These are phyloP conservation scores for Phytomonas sp. DNA, from an alignment of 208 protist genomes.

Conservation along the genomic window DNA sequence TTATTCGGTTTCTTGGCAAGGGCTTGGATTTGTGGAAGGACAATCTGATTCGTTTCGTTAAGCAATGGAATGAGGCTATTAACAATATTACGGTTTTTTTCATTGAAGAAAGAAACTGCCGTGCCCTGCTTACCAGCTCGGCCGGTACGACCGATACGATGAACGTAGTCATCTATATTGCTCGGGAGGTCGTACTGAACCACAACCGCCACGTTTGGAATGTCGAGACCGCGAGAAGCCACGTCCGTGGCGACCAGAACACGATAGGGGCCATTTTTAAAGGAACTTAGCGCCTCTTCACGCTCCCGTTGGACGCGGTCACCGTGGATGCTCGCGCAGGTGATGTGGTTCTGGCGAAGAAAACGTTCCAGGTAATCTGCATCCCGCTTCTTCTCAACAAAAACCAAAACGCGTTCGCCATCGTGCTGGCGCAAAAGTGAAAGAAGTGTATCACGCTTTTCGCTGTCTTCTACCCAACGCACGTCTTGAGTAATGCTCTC, in stretches of 20 bases:
- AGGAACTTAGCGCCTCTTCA: conserved; percentile 84
- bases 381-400: conserved; percentile 98
- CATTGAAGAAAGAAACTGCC: conserved; percentile 96
- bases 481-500: conserved; percentile 96
- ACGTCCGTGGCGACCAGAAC: conserved; percentile 98
- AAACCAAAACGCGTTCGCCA: conserved; percentile 87
- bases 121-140: conserved; percentile 94
- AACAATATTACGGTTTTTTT: conserved; percentile 89
- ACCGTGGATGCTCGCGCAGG: conserved; percentile 94
- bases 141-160: conserved; percentile 99
- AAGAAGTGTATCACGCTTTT: conserved; percentile 76
- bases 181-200: conserved; percentile 98
- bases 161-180: conserved; percentile 99
- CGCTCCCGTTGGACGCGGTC: conserved; percentile 92
- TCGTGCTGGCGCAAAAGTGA: conserved; percentile 57
- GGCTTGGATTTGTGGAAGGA: conserved; percentile 63
- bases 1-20: conserved; percentile 77
- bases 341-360: conserved; percentile 77
- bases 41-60: conserved; percentile 72
- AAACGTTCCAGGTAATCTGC: conserved; percentile 94
- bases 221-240: conserved; percentile 96
- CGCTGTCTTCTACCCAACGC: conserved; percentile 79
- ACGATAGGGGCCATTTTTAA: conserved; percentile 78
- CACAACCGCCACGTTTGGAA: conserved; percentile 95
- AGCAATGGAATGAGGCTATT: conserved; percentile 83